Percentiles rank a stretch among this genome's conserved stretches.
Conservation (phyloP, 2,329 filamentous ascomycete genomes). For the Alternaria gansuensis region DNA sequence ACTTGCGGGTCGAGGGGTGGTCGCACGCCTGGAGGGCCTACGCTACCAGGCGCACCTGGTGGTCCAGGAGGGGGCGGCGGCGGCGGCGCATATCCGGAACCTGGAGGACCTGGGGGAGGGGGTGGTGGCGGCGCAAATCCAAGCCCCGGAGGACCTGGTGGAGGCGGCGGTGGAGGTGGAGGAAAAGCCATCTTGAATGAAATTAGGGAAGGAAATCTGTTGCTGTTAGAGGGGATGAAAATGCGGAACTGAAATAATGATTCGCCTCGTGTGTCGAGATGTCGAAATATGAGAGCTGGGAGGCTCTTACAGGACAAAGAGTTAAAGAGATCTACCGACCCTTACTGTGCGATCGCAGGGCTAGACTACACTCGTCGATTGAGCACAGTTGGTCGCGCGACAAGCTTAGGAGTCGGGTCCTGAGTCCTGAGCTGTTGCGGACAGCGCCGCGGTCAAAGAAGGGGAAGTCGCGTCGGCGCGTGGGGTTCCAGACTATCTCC, state of each 20-base stretch:
- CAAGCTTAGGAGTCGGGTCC: constrained; percentile 35
- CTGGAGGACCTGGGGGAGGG: constrained; percentile 42
- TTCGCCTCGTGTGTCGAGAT: not conserved
- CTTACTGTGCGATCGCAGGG: constrained; percentile 10
- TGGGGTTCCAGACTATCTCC: constrained; percentile 21
- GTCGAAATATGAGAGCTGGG: not conserved
- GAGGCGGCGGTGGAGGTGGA: constrained; percentile 41
- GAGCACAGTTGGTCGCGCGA: constrained; percentile 26
- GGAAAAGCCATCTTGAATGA: constrained; percentile 38
- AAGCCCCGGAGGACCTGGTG: constrained; percentile 39
- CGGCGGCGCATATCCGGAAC: constrained; percentile 60
- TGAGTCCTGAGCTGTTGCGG: constrained; percentile 39
- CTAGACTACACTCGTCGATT: constrained; percentile 18
- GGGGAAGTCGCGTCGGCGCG: constrained; percentile 38
- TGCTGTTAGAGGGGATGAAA: constrained; percentile 10
- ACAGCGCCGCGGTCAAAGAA: constrained; percentile 34
- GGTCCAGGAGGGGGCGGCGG: constrained; percentile 66
- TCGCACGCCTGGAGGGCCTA: constrained; percentile 71
- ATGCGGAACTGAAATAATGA: not conserved
- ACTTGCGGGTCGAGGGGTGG: constrained; percentile 82
- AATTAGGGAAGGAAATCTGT: not conserved
- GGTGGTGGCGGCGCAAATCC: constrained; percentile 50
- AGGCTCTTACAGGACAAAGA: not conserved
- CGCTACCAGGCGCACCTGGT: constrained; percentile 60
- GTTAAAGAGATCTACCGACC: constrained; percentile 1